Evolutionary conservation across 805 yeast genomes (phyloP).

Genomic region (Metschnikowia shivogae): DNA sequence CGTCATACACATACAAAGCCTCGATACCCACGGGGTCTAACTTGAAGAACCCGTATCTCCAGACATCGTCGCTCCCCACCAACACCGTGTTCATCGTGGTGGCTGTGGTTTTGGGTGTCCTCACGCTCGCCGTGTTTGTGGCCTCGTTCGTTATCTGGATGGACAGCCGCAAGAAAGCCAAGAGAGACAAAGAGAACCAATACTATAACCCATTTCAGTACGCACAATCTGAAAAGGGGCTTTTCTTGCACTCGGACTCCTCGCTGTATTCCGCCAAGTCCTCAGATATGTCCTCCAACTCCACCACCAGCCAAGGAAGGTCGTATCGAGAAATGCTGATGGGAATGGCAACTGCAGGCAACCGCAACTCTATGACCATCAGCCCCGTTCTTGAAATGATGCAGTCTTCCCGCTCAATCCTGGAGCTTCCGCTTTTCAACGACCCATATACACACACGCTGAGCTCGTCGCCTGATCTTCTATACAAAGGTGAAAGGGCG

Average conservation of each 20-base stretch:
- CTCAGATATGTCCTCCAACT: neutral
- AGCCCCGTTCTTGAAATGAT: constrained; percentile 47
- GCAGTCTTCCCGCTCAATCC: constrained; percentile 13
- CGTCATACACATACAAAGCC: constrained; percentile 10
- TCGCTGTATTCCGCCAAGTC: constrained; percentile 19
- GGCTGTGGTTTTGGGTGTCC: constrained; percentile 19
- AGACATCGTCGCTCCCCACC: constrained; percentile 21
- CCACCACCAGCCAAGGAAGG: constrained; percentile 8
- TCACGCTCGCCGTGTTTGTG: constrained; percentile 16
- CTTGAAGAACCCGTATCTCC: constrained; percentile 19
- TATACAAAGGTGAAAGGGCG: neutral
- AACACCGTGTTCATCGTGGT: constrained; percentile 40
- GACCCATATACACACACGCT: neutral
- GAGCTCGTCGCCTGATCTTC: neutral
- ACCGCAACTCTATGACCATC: constrained; percentile 45
- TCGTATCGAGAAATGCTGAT: constrained; percentile 26
- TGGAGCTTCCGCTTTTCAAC: constrained; percentile 14
- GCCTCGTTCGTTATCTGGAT: constrained; percentile 21
- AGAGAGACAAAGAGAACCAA: constrained; percentile 28
- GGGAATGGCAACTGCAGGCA: constrained; percentile 13
- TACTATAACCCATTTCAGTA: constrained; percentile 20
- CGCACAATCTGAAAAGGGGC: constrained; percentile 1
- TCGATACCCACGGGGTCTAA: constrained; percentile 9
- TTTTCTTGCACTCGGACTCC: constrained; percentile 9
- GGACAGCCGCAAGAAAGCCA: constrained; percentile 20